Percentiles rank a stretch among this genome's conserved stretches.
These are phyloP conservation scores for Dactylonectria macrodidyma DNA, from an alignment of 2,329 filamentous ascomycete genomes.

Conservation along the genomic window DNA sequence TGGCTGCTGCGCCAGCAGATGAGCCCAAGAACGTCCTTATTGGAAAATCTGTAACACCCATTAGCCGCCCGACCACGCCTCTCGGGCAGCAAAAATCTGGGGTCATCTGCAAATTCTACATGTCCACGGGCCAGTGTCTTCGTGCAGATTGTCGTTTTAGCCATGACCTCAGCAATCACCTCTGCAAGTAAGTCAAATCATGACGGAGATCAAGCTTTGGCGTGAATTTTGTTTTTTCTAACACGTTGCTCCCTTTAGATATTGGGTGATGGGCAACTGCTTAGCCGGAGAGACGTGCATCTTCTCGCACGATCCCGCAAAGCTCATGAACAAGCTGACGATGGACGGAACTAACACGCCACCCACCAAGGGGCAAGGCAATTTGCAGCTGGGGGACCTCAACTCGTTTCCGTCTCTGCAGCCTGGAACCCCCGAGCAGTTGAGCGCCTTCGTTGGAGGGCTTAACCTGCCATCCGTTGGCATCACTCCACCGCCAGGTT, in stretches of 20 bases:
- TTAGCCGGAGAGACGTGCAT: slow-evolving; percentile 94
- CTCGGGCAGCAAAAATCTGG: slow-evolving; percentile 83
- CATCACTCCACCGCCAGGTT: slow-evolving; percentile 77
- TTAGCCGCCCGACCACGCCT: slow-evolving; percentile 83
- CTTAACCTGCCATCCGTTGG: slow-evolving; percentile 67
- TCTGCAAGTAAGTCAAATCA: slow-evolving; percentile 88
- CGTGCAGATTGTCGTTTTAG: slow-evolving; percentile 97
- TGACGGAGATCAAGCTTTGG: slow-evolving; percentile 4
- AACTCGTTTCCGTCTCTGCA: slow-evolving; percentile 87
- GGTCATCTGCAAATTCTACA: slow-evolving; percentile 96
- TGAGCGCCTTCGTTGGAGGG: slow-evolving; percentile 67
- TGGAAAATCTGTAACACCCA: slow-evolving; percentile 89
- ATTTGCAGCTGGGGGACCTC: slow-evolving; percentile 86
- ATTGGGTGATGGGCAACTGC: slow-evolving; percentile 97
- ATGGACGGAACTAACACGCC: slow-evolving; percentile 79
- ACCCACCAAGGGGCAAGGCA: slow-evolving; percentile 73
- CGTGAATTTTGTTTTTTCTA: slow-evolving; percentile 9
- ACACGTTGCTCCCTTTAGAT: slow-evolving; percentile 66
- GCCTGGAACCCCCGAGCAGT: slow-evolving; percentile 71
- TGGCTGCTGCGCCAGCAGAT: slow-evolving; percentile 55
- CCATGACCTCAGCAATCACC: slow-evolving; percentile 93
- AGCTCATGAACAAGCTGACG: slow-evolving; percentile 85
- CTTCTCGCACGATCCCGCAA: slow-evolving; percentile 95
- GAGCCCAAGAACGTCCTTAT: slow-evolving; percentile 82
- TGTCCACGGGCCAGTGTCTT: slow-evolving; percentile 95